A percentile compares a stretch with the other conserved stretches of the same genome.
These are phyloP conservation scores for Ogataea corticis DNA, from an alignment of 805 yeast species.

Conservation along the genomic window DNA sequence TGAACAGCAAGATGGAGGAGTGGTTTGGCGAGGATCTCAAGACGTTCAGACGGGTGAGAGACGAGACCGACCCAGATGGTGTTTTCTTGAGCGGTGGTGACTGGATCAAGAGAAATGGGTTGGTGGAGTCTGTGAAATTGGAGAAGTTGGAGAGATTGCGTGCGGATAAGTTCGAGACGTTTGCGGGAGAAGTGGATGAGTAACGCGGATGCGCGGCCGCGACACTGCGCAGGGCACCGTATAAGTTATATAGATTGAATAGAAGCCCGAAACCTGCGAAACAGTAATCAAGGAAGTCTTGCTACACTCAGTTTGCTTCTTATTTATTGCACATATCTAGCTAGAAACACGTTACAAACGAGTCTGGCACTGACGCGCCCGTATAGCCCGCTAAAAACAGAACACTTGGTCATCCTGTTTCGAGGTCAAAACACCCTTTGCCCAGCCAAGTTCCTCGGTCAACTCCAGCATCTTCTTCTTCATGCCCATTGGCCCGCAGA, in stretches of 20 bases:
- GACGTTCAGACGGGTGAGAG: slow-evolving; percentile 62
- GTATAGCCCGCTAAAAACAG: slow-evolving; percentile 26
- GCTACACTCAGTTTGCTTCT: too few relatives aligned
- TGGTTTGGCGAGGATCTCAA: slow-evolving; percentile 79
- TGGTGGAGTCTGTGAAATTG: slow-evolving; percentile 38
- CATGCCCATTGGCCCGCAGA: slow-evolving; percentile 79
- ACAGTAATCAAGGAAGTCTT: too few relatives aligned
- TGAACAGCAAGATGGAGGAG: slow-evolving; percentile 61
- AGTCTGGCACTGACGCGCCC: too few relatives aligned
- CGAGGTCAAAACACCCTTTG: slow-evolving; percentile 33
- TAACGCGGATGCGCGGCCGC: too few relatives aligned
- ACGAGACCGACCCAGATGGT: slow-evolving; percentile 74
- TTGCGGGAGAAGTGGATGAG: slow-evolving; percentile 8
- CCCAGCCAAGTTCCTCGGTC: slow-evolving; percentile 65
- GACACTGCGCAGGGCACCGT: too few relatives aligned
- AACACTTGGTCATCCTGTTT: slow-evolving; percentile 39
- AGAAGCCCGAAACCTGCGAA: too few relatives aligned
- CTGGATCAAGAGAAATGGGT: slow-evolving; percentile 85
- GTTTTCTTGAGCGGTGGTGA: slow-evolving; percentile 73
- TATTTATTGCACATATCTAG: not conserved
- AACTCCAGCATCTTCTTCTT: slow-evolving; percentile 50
- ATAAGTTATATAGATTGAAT: too few relatives aligned
- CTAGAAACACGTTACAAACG: too few relatives aligned
- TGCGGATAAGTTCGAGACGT: not conserved
- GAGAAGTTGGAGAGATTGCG: slow-evolving; percentile 18